Evolutionary conservation across 176 grass and related monocot species (phyloP), one percentile per base, ranked within the genome.

Genomic region (Musa itinerans): DNA sequence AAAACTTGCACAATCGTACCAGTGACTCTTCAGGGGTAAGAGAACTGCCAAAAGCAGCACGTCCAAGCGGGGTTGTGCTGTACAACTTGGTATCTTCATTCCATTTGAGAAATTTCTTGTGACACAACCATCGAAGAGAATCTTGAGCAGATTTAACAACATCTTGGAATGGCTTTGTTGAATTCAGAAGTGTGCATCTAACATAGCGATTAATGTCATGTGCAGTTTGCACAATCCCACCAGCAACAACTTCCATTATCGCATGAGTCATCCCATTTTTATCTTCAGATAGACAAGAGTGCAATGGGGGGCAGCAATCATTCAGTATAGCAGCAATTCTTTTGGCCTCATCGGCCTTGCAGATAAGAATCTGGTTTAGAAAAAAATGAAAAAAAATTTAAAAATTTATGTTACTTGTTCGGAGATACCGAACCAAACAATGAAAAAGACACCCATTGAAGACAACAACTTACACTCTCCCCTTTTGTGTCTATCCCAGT

Each of bases 181-280:
- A 97, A 65, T 97, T 97, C 70, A 97, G 93, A 68, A 97, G 84
- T 19, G 93, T 97, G 76, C 93, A 97, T 34, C 90, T 87, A 69
- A 93, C 90, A 83, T 97, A 97, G 65, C 88, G 86, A 78, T 97
- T 82, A 68, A 97, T 92, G 87, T 97, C 90, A 79, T 82, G 89
- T 49, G 93, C 93, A 72, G 93, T 97, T 88, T 97, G 93, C 53
- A 97, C 93, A 64, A 92, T 90, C 22, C 93, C 93, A 74, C 93
- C 85, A 81, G 93, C 81, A 84, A 97, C 93, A 81, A 97, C 93
- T 74, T 97, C 93, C 93, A 97, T 89, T 75, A 97, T 92, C 21
- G 93, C 89, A 86, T 97, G 93, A 86, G 84, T 97, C 93, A 97
- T 97, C 65, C 93, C 93, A 85, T 97, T 97, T 90, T 92, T 92